These are phyloP conservation scores for Galerina marginata DNA, from an alignment of 768 basidiomycete species.

Conservation along the genomic window DNA sequence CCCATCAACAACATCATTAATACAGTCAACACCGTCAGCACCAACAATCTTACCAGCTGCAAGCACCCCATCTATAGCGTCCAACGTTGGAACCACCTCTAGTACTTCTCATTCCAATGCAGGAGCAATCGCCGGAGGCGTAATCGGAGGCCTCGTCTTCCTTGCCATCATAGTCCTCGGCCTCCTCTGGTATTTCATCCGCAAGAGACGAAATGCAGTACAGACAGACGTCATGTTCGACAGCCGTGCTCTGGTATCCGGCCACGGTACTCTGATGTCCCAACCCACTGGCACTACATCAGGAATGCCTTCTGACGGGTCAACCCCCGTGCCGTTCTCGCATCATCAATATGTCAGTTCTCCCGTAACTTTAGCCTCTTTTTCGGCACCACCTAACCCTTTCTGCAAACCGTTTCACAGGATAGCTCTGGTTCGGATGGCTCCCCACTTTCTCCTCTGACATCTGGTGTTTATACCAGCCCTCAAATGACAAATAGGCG, in stretches of 20 bases:
- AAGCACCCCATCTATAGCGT: slow-evolving; percentile 18
- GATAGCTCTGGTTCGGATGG: slow-evolving; percentile 20
- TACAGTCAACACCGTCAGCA: slow-evolving; percentile 1
- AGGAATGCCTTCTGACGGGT: not conserved
- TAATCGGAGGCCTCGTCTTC: slow-evolving; percentile 55
- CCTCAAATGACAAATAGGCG: slow-evolving; percentile 26
- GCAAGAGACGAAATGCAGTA: slow-evolving; percentile 25
- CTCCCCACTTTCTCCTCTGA: slow-evolving; percentile 28
- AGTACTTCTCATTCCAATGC: slow-evolving; percentile 35
- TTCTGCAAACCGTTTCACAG: not conserved
- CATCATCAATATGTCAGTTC: not conserved
- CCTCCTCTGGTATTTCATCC: slow-evolving; percentile 45
- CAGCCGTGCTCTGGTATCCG: slow-evolving; percentile 27
- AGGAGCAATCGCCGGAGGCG: slow-evolving; percentile 68
- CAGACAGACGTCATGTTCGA: slow-evolving; percentile 29
- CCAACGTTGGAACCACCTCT: slow-evolving; percentile 6
- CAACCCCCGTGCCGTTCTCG: slow-evolving; percentile 15
- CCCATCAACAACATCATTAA: not conserved
- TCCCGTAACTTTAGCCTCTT: no score
- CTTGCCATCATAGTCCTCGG: slow-evolving; percentile 43
- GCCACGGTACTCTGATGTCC: slow-evolving; percentile 12
- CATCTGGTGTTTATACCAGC: slow-evolving; percentile 37
- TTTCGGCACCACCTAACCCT: not conserved
- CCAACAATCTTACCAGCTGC: slow-evolving; percentile 6
- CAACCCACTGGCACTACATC: slow-evolving; percentile 11